Conservation (phyloP, 2,329 filamentous ascomycete genomes). For the Apiospora arundinis region DNA sequence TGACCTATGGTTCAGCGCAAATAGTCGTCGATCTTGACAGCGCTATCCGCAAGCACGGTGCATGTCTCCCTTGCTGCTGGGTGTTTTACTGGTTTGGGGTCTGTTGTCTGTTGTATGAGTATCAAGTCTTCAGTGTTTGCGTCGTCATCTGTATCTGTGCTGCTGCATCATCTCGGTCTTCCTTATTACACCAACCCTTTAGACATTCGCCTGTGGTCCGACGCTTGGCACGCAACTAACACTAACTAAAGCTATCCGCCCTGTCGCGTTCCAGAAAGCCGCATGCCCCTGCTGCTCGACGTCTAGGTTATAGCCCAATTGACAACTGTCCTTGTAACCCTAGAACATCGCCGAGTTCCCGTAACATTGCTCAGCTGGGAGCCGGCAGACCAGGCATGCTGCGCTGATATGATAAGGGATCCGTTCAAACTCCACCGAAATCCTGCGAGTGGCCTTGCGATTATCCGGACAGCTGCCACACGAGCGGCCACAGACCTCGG, state of each 20-base stretch:
- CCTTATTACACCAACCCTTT: neutral
- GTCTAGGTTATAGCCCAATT: slow-evolving; percentile 1
- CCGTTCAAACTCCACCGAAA: slow-evolving; percentile 51
- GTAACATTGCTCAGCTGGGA: neutral
- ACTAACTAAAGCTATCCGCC: neutral
- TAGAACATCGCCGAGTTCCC: slow-evolving; percentile 10
- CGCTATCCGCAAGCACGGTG: neutral
- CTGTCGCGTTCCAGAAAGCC: neutral
- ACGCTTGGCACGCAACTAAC: neutral
- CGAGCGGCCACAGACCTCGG: slow-evolving; percentile 52
- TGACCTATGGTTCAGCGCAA: slow-evolving; percentile 6
- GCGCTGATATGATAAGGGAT: slow-evolving; percentile 42
- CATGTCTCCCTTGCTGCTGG: neutral
- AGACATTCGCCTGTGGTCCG: neutral
- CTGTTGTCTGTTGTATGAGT: neutral
- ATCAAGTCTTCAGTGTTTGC: neutral
- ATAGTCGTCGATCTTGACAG: slow-evolving; percentile 1
- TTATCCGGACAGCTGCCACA: slow-evolving; percentile 56
- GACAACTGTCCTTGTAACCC: slow-evolving; percentile 15
- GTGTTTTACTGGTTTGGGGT: neutral
- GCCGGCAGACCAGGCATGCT: slow-evolving; percentile 1
- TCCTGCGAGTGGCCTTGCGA: slow-evolving; percentile 37
- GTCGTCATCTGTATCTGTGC: neutral
- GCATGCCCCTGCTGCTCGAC: slow-evolving; percentile 4
- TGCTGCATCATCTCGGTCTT: neutral